Evolutionary conservation across 2,329 filamentous ascomycete genomes (phyloP).

Genomic region (Aspergillus viridinutans): DNA sequence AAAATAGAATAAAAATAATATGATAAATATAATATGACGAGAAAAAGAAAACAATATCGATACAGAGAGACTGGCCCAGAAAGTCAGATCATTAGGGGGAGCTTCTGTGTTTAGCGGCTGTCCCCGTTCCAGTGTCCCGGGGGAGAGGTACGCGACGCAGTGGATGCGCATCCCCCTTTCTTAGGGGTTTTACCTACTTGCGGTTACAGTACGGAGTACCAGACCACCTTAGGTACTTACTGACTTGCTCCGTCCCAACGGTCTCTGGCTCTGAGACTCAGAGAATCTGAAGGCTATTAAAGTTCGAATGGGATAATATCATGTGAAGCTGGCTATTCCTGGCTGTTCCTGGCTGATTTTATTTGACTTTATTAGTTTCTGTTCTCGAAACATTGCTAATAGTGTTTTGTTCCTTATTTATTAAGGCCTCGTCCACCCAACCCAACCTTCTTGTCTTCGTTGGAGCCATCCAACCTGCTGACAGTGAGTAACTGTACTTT

Average conservation of each 20-base stretch:
- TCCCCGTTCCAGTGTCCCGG: conserved; percentile 29
- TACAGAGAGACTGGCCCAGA: neutral
- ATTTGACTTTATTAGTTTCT: conserved; percentile 5
- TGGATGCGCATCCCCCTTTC: conserved; percentile 25
- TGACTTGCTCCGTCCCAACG: conserved; percentile 6
- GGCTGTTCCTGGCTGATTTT: neutral
- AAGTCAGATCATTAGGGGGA: neutral
- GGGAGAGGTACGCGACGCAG: conserved; percentile 28
- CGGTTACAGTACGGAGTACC: neutral
- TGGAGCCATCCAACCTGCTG: neutral
- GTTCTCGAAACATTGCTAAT: neutral
- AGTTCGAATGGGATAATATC: neutral
- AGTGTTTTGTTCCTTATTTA: neutral
- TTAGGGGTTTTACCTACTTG: conserved; percentile 11
- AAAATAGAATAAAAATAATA: conserved; percentile 2
- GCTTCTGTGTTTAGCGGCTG: conserved; percentile 26
- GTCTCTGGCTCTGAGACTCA: neutral
- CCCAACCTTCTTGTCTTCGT: neutral
- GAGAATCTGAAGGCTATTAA: neutral
- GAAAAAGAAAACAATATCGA: conserved; percentile 4
- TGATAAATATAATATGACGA: conserved; percentile 6
- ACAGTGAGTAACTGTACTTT: neutral
- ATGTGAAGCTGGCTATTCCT: neutral
- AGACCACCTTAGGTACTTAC: neutral
- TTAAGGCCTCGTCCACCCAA: neutral